phyloP scores from a whole-genome alignment of 140 eudicot species.

The Ambrosia hybrid region DNA sequence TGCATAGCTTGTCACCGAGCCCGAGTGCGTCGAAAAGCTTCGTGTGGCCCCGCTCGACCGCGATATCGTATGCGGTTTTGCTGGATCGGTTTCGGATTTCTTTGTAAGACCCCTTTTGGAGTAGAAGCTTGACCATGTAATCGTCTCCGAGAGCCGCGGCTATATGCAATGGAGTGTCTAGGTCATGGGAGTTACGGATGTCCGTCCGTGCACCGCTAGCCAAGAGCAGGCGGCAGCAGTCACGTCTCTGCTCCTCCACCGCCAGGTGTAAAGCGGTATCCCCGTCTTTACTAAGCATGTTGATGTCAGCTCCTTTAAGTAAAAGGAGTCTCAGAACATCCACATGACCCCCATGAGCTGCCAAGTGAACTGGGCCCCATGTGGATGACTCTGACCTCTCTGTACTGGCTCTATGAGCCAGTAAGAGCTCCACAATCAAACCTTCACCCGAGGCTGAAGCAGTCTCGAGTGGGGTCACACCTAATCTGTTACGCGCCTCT shows the following conservation, averaged over 20 bases:
- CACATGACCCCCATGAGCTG: slow-evolving; percentile 56
- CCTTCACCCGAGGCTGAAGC: slow-evolving; percentile 63
- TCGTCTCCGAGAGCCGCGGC: slow-evolving; percentile 65
- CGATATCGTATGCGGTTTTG: slow-evolving; percentile 73
- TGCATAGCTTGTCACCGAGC: slow-evolving; percentile 54
- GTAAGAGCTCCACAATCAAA: slow-evolving; percentile 64
- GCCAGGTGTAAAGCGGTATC: slow-evolving; percentile 69
- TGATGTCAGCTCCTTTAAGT: slow-evolving; percentile 46
- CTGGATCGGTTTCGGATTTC: slow-evolving; percentile 53
- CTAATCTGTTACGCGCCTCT: slow-evolving; percentile 46
- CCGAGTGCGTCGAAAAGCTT: slow-evolving; percentile 58
- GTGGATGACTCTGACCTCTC: slow-evolving; percentile 52
- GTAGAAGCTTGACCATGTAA: slow-evolving; percentile 59
- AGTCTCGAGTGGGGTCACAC: slow-evolving; percentile 64
- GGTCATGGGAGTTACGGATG: slow-evolving; percentile 39
- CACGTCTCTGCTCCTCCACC: slow-evolving; percentile 62
- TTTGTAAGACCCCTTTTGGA: slow-evolving; percentile 73
- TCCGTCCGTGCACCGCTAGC: slow-evolving; percentile 41
- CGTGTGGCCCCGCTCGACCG: slow-evolving; percentile 64
- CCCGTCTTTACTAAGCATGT: slow-evolving; percentile 60
- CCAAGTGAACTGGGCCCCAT: slow-evolving; percentile 68
- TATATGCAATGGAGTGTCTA: slow-evolving; percentile 64
- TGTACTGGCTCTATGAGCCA: slow-evolving; percentile 53
- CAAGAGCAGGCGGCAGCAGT: slow-evolving; percentile 52
- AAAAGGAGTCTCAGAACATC: slow-evolving; percentile 68